Base-by-base conservation (phyloP, 2,329 filamentous ascomycete genomes). In the Pezizomycotina sp. region DNA sequence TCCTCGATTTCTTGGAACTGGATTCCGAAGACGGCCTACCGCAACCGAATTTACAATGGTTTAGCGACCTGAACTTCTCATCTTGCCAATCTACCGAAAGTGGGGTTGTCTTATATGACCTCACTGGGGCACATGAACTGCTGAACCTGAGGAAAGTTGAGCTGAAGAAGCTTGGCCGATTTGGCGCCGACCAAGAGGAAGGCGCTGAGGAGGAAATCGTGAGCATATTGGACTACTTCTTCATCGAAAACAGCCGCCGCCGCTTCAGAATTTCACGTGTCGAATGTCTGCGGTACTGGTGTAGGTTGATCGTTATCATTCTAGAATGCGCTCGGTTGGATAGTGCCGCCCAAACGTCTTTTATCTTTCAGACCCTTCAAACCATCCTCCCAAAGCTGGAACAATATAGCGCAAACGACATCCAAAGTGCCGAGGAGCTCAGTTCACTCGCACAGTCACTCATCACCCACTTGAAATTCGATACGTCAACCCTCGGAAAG, bases 341-440 rank as follows among this genome's bases (percentile, higher is more conserved):
- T 41, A 68, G 71, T 34, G 69, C 69, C 2, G 69, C 69, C 19
- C 76, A 76, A 52, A 74, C 74, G 4, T 71, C 77, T 0, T 84
- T 93, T 54, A 74, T 92, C 36, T 60, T 95, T 7, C 82, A 92
- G 54, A 75, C 79, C 0, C 64, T 98, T 4, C 84, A 95, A 53
- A 70, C 86, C 9, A 78, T 91, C 31, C 65, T 93, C 5, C 84
- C 89, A 0, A 91, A 82, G 46, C 67, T 98, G 8, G 86, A 95
- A 53, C 67, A 67, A 12, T 77, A 78, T 31, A 72, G 81, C 37
- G 65, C 70, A 4, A 71, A 77, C 6, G 72, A 77, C 37, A 64
- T 74, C 1, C 63, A 65, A 9, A 75, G 83, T 34, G 48, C 50
- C 8, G 41, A 50, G 12, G 48, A 48, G 18, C 39, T 64, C 27